Conservation (phyloP, 1,284 basidiomycete genomes). For the Naganishia liquefaciens region DNA sequence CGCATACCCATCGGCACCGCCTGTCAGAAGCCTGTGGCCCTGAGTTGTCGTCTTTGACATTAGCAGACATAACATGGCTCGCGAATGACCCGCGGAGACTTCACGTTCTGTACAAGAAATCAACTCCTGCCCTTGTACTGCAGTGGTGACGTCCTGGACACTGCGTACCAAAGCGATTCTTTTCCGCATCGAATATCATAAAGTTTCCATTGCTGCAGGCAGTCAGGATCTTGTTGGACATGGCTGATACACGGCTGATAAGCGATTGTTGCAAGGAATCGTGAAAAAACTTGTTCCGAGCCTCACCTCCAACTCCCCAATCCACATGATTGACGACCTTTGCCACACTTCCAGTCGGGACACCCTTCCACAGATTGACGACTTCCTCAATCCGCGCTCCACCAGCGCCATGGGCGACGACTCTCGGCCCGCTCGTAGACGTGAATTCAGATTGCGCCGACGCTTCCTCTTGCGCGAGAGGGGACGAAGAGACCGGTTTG, state of each 20-base stretch:
- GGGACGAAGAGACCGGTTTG: constrained; percentile 9
- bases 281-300: neutral
- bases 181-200: constrained; percentile 79
- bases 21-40: constrained; percentile 73
- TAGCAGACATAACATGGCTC: constrained; percentile 69
- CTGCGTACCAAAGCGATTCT: constrained; percentile 68
- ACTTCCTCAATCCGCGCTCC: constrained; percentile 48
- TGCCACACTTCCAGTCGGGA: constrained; percentile 38
- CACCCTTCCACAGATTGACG: constrained; percentile 51
- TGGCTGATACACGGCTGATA: constrained; percentile 58
- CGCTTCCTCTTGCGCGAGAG: constrained; percentile 9
- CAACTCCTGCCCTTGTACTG: constrained; percentile 21
- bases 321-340: constrained; percentile 56
- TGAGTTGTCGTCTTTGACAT: constrained; percentile 62
- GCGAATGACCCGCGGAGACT: constrained; percentile 66
- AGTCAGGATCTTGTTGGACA: constrained; percentile 75
- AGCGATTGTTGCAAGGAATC: constrained; percentile 2
- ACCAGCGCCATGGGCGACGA: constrained; percentile 44
- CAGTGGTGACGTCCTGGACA: constrained; percentile 10
- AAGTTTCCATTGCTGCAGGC: constrained; percentile 80
- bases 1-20: constrained; percentile 77
- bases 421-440: constrained; percentile 23
- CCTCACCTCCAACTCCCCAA: constrained; percentile 74
- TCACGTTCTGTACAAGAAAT: constrained; percentile 61
- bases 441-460: constrained; percentile 31